Evolutionary conservation across 2,329 filamentous ascomycete genomes (phyloP), one percentile per base, ranked within the genome.

Genomic region (Talaromyces marneffei): DNA sequence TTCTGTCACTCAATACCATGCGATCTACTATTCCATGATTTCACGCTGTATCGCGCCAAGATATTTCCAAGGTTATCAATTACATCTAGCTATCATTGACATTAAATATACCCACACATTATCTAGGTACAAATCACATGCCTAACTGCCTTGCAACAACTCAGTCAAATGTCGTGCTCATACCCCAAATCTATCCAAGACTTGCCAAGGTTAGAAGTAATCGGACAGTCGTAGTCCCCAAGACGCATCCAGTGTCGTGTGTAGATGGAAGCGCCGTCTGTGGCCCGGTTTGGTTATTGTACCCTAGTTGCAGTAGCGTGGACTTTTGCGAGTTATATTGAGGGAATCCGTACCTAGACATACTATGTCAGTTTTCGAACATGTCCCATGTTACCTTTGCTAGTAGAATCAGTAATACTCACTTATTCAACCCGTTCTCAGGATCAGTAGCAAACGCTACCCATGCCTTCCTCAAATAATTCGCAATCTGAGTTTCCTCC

Each of bases 401-500:
- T n/a, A n/a, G n/a, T n/a, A n/a, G n/a, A n/a, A n/a, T n/a, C n/a
- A n/a, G n/a, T n/a, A n/a, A n/a, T n/a, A n/a, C 59, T 56, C 20
- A 60, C 59, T 9, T 27, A n/a, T 29, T 23, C 5, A 60, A 53
- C 8, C 59, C 59, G 7, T 25, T 39, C 16, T 60, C 39, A 20
- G 59, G 59, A n/a, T 60, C 52, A 16, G 18, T 39, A n/a, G 50
- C 59, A 50, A 60, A 60, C 2, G 40, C 37, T n/a, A 60, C 59
- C 59, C 59, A 60, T 27, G 48, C 48, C 14, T 55, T 55, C 31
- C 59, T 53, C 20, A 60, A 23, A 46, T 60, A 56, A 5, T 56
- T 52, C 12, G 59, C 50, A 31, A 60, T 56, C 7, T 23, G 4
- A 14, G 4, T 20, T 40, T 60, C 50, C 6, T 31, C 29, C 33